A percentile compares a stretch with the other conserved stretches of the same genome.
phyloP scores from a whole-genome alignment of 2,329 filamentous ascomycete species.

The Pseudophaeomoniella oleicola region DNA sequence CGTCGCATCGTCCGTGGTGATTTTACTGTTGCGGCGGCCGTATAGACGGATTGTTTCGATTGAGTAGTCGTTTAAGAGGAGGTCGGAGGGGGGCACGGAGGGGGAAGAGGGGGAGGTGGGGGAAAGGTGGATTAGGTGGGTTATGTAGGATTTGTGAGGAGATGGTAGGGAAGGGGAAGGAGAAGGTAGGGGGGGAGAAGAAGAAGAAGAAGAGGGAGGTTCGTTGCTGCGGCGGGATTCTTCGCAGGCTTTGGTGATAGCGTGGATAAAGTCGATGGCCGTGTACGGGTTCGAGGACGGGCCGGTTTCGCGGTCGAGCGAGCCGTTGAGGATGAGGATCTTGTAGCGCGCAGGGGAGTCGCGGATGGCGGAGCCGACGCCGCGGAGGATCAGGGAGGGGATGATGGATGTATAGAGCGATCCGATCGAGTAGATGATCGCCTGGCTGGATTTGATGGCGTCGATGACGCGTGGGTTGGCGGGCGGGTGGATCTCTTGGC shows the following conservation, averaged over 20 bases:
- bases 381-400: conserved; percentile 64
- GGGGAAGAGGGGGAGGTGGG: conserved; percentile 7
- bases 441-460: conserved; percentile 48
- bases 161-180: conserved; percentile 1
- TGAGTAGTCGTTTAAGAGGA: conserved; percentile 6
- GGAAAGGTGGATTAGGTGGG: conserved; percentile 11
- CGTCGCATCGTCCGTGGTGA: conserved; percentile 16
- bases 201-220: conserved; percentile 1
- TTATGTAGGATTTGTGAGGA: conserved; percentile 9
- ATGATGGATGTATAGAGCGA: conserved; percentile 82
- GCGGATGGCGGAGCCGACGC: conserved; percentile 53
- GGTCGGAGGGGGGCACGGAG: conserved; percentile 9
- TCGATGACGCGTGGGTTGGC: conserved; percentile 69
- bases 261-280: conserved; percentile 67
- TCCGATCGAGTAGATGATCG: conserved; percentile 84
- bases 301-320: conserved; percentile 73
- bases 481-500: conserved; percentile 79
- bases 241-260: conserved; percentile 60
- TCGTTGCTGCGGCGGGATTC: conserved; percentile 37
- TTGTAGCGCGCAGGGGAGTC: conserved; percentile 44
- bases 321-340: conserved; percentile 74
- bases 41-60: conserved; percentile 68
- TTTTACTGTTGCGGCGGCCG: conserved; percentile 29
- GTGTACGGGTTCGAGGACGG: conserved; percentile 50
- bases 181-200: background rate